Evolutionary conservation across 257 asterid genomes (phyloP).

Genomic region (Fraxinus anomala): DNA sequence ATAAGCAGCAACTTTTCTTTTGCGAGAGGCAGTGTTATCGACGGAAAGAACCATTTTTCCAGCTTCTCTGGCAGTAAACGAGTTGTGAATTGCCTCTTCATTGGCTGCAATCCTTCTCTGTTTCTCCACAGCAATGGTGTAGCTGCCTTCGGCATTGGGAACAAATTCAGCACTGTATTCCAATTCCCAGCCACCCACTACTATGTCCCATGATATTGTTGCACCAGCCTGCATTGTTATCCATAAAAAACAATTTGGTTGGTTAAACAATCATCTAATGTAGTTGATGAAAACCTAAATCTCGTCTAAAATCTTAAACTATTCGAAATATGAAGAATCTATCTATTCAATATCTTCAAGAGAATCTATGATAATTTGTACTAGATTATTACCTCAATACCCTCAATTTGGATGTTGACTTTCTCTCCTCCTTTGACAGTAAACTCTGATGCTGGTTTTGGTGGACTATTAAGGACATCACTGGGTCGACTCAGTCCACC

Average conservation of each 20-base stretch:
- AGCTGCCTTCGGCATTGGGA: slow-evolving; percentile 62
- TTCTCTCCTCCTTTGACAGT: slow-evolving; percentile 83
- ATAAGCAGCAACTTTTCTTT: slow-evolving; percentile 82
- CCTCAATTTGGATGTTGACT: slow-evolving; percentile 92
- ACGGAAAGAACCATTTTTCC: slow-evolving; percentile 82
- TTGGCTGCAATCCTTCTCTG: slow-evolving; percentile 49
- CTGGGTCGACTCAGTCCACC: slow-evolving; percentile 83
- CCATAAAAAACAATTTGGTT: too few species aligned
- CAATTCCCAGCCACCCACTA: slow-evolving; percentile 91
- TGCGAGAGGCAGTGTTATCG: slow-evolving; percentile 68
- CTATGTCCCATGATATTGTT: slow-evolving; percentile 82
- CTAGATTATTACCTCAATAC: slow-evolving; percentile 70
- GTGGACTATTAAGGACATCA: slow-evolving; percentile 54
- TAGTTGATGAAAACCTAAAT: neutral
- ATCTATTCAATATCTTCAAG: too few species aligned
- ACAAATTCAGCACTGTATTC: slow-evolving; percentile 78
- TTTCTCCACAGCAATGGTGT: slow-evolving; percentile 83
- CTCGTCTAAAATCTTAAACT: neutral
- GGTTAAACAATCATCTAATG: too few species aligned
- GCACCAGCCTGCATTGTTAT: slow-evolving; percentile 56
- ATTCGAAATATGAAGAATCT: neutral
- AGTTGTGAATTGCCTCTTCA: slow-evolving; percentile 67
- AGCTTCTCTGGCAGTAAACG: slow-evolving; percentile 56
- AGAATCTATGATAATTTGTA: too few species aligned
- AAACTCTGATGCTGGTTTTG: slow-evolving; percentile 93